Percentiles rank a stretch among this genome's conserved stretches.
Conservation (phyloP, 306 rosid genomes). For the Acmispon strigosus region DNA sequence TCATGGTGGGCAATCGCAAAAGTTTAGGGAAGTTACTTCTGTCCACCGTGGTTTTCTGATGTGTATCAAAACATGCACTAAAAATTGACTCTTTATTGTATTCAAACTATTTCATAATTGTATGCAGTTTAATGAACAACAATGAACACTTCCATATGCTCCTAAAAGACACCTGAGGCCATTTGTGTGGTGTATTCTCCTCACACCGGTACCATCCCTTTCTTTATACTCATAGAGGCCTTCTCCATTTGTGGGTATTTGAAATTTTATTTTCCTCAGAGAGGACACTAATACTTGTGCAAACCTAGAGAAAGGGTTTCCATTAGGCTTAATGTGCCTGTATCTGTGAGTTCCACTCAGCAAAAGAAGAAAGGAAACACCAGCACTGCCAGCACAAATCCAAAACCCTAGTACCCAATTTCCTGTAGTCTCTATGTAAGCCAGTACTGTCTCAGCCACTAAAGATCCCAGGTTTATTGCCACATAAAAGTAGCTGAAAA, state of each 20-base stretch:
- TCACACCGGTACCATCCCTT: conserved; percentile 21
- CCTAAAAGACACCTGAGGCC: conserved; percentile 40
- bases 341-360: conserved; percentile 40
- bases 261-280: conserved; percentile 29
- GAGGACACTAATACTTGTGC: conserved; percentile 54
- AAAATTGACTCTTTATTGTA: neutral
- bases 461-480: conserved; percentile 50
- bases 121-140: neutral
- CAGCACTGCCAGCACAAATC: conserved; percentile 32
- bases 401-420: conserved; percentile 50
- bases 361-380: conserved; percentile 29
- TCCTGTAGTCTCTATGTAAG: conserved; percentile 48
- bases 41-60: no score
- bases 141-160: neutral
- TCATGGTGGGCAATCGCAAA: no score
- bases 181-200: conserved; percentile 43
- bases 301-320: conserved; percentile 48
- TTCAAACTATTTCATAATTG: neutral
- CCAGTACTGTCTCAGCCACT: conserved; percentile 46
- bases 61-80: no score
- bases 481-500: conserved; percentile 59
- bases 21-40: no score
- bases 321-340: conserved; percentile 42
- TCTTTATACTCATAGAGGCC: conserved; percentile 38
- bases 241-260: conserved; percentile 34